These are phyloP conservation scores for Sclerotinia trifoliorum DNA, from an alignment of 2,329 filamentous ascomycete species.

Conservation along the genomic window DNA sequence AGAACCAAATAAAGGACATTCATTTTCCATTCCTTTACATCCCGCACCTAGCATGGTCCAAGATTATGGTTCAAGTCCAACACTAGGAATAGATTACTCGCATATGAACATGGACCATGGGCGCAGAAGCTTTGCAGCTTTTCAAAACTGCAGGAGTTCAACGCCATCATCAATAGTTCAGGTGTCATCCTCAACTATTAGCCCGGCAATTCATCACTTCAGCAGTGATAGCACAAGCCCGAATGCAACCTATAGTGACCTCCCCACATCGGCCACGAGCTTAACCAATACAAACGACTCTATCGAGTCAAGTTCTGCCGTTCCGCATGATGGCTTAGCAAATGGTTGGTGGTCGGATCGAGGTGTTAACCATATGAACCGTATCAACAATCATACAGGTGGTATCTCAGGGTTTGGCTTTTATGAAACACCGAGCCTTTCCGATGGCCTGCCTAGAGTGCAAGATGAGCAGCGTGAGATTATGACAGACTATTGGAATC, in stretches of 20 bases:
- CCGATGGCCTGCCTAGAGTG: constrained; percentile 29
- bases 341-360: constrained; percentile 24
- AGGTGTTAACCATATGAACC: neutral
- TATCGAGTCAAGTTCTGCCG: neutral
- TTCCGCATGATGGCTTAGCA: constrained; percentile 1
- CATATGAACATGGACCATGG: constrained; percentile 27
- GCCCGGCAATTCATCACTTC: constrained; percentile 18
- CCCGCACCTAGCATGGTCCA: constrained; percentile 20
- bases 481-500: constrained; percentile 25
- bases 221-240: constrained; percentile 25
- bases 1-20: constrained; percentile 12
- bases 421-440: constrained; percentile 19
- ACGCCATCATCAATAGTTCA: constrained; percentile 23
- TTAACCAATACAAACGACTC: neutral
- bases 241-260: constrained; percentile 25
- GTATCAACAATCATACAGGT: neutral
- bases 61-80: constrained; percentile 27
- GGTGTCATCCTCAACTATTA: constrained; percentile 21
- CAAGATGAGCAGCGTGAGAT: constrained; percentile 15
- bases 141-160: constrained; percentile 25
- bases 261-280: constrained; percentile 19
- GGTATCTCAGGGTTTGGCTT: constrained; percentile 11
- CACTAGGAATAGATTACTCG: constrained; percentile 31
- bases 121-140: constrained; percentile 31
- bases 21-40: constrained; percentile 25